Percentiles rank a stretch among this genome's conserved stretches.
These are phyloP conservation scores for Arthroderma sp. DNA, from an alignment of 2,329 filamentous ascomycete species.

Conservation along the genomic window DNA sequence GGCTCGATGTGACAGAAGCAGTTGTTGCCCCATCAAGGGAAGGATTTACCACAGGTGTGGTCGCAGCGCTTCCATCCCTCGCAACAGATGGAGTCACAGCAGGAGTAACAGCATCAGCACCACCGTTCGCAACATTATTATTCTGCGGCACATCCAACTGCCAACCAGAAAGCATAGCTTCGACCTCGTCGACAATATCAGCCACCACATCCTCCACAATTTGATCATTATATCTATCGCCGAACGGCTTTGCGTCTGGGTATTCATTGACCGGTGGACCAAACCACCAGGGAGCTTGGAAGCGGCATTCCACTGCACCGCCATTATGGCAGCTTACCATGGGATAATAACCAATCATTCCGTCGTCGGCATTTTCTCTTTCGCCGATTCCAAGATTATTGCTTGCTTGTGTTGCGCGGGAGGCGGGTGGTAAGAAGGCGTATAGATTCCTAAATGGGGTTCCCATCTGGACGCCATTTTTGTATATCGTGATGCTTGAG, in stretches of 20 bases:
- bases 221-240: constrained; percentile 78
- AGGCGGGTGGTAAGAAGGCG: constrained; percentile 83
- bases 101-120: constrained; percentile 3
- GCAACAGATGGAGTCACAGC: constrained; percentile 2
- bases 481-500: constrained; percentile 79
- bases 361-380: constrained; percentile 80
- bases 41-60: not conserved
- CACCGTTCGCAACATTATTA: not conserved
- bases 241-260: constrained; percentile 32
- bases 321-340: constrained; percentile 85
- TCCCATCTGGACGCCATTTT: constrained; percentile 77
- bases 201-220: constrained; percentile 89
- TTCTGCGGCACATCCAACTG: not conserved
- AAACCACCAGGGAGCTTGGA: constrained; percentile 86
- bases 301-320: constrained; percentile 83
- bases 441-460: constrained; percentile 79
- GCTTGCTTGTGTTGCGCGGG: constrained; percentile 34
- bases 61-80: not conserved
- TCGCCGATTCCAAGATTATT: constrained; percentile 47
- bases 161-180: constrained; percentile 46
- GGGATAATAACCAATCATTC: constrained; percentile 89
- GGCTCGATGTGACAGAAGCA: no score
- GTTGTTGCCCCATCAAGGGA: no score
- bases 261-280: constrained; percentile 44
- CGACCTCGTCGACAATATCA: constrained; percentile 87